Evolutionary conservation across 2,329 filamentous ascomycete genomes (phyloP), one percentile per base, ranked within the genome.

Genomic region (Claviceps humidiphila): DNA sequence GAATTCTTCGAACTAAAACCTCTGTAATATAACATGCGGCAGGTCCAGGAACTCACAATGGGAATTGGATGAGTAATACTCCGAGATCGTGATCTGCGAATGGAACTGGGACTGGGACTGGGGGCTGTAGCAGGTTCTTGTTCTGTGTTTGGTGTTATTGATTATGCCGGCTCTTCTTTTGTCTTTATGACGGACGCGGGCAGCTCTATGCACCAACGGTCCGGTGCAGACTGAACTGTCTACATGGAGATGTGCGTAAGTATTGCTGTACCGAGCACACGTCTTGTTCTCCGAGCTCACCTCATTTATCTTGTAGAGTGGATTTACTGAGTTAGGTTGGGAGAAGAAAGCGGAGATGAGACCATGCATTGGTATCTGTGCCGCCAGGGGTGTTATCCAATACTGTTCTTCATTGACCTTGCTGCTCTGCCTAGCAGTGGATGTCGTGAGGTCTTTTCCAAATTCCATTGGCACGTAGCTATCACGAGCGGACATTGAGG

Each of bases 241-340:
- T 49, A 48, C 53, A 8, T 55, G 49, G 30, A 58, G 57, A 48
- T 62, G 53, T 51, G 61, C 63, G 34, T 61, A 63, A 7, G 26
- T 52, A 57, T 75, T 56, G 58, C 66, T 48, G 66, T 68, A 7
- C 69, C 74, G 26, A 64, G 64, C 60, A 65, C 69, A 55, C 65
- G 80, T 47, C 56, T 74, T 49, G 70, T 62, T 54, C 54, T 74
- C 38, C 73, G 64, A 51, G 68, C 67, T 38, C 66, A 69, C 53
- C 64, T 77, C 53, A 58, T 77, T 59, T 63, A 11, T 78, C 41
- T 53, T 67, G 55, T 66, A 64, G 57, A 41, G 17, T 46, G 44
- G 16, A 16, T 20, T 22, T 22, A 5, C 30, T 9, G n/a, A 43
- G 40, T 2, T 30, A 30, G 20, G 11, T 24, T 6, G 13, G 6